phyloP scores from a whole-genome alignment of 2,329 filamentous ascomycete genomes.

The Aschersonia sp. region DNA sequence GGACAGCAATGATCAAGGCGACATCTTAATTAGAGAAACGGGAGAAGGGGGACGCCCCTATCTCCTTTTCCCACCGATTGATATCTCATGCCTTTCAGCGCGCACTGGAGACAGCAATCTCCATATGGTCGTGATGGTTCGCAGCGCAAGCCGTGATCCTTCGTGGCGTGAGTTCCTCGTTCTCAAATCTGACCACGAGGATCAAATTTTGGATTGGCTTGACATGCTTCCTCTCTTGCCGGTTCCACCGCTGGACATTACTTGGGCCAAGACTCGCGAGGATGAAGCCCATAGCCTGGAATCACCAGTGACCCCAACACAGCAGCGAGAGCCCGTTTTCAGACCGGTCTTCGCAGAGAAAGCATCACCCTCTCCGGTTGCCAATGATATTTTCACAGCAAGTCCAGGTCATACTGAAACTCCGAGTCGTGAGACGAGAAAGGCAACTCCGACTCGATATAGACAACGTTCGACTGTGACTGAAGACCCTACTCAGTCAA shows the following conservation, averaged over 20 bases:
- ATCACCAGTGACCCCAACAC: constrained; percentile 12
- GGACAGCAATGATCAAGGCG: constrained; percentile 54
- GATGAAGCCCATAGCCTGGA: constrained; percentile 12
- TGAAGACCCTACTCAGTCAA: background rate
- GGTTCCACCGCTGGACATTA: constrained; percentile 26
- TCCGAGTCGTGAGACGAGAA: constrained; percentile 5
- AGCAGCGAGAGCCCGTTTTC: constrained; percentile 13
- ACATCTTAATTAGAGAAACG: constrained; percentile 88
- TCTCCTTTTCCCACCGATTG: constrained; percentile 85
- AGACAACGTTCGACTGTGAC: constrained; percentile 7
- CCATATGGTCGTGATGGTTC: constrained; percentile 77
- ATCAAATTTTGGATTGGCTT: constrained; percentile 75
- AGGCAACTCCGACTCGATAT: constrained; percentile 11
- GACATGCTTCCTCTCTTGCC: constrained; percentile 52
- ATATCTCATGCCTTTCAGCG: constrained; percentile 59
- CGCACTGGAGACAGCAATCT: constrained; percentile 55
- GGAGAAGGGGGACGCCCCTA: constrained; percentile 58
- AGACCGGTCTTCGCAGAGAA: constrained; percentile 10
- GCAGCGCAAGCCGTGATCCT: constrained; percentile 47
- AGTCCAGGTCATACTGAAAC: constrained; percentile 6
- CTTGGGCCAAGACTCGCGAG: constrained; percentile 16
- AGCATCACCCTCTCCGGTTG: constrained; percentile 8
- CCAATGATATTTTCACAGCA: constrained; percentile 5
- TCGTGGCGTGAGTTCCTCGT: constrained; percentile 78
- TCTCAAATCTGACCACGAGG: constrained; percentile 62